Conservation (phyloP, 192 early-diverging fungal genomes). For the Backusella australiensis region DNA sequence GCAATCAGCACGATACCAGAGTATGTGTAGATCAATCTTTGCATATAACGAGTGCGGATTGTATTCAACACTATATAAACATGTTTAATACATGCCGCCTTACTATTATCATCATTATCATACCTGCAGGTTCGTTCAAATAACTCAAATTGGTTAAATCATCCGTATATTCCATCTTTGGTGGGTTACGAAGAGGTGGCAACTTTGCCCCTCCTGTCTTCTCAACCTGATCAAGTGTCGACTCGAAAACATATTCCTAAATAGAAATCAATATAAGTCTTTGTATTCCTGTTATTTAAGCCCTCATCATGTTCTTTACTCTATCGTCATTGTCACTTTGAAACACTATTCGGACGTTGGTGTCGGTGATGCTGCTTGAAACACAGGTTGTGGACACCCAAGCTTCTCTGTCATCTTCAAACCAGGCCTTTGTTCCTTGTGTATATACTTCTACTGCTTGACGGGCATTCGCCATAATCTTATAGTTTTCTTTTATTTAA, state of each 20-base stretch:
- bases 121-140: constrained; percentile 87
- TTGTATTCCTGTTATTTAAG: background rate
- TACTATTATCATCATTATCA: background rate
- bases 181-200: constrained; percentile 93
- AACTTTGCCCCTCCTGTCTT: constrained; percentile 65
- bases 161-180: constrained; percentile 83
- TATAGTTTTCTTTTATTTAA: background rate
- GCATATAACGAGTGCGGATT: constrained; percentile 83
- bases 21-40: constrained; percentile 98
- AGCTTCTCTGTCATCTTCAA: constrained; percentile 80
- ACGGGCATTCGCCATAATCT: constrained; percentile 9
- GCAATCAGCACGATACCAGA: constrained; percentile 98
- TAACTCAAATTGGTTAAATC: constrained; percentile 94
- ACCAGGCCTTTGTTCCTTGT: constrained; percentile 83
- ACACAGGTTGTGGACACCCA: constrained; percentile 74
- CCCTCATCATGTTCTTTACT: background rate
- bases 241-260: constrained; percentile 72
- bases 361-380: constrained; percentile 53
- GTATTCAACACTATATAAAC: constrained; percentile 78
- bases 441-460: constrained; percentile 63
- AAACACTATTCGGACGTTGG: constrained; percentile 63
- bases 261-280: background rate
- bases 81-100: too few species aligned
- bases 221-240: constrained; percentile 66
- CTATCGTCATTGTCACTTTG: constrained; percentile 42